Evolutionary conservation across 495 filamentous ascomycete genomes (phyloP).

Genomic region (Neurospora hispaniola): DNA sequence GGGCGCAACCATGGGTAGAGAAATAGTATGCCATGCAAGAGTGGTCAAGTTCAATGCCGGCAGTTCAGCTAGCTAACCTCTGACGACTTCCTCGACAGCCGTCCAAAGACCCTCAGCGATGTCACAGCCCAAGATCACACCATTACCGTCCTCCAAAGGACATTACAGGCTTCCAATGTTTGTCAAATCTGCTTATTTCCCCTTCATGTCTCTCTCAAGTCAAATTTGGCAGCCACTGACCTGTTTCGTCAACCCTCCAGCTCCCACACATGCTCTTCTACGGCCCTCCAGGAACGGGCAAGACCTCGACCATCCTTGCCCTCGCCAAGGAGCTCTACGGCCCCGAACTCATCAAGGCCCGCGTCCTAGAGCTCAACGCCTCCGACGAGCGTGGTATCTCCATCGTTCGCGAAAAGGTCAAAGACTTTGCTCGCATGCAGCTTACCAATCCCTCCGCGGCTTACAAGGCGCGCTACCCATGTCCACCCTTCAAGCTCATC

Average conservation of each 20-base stretch:
- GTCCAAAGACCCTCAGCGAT: constrained; percentile 86
- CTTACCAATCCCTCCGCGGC: constrained; percentile 65
- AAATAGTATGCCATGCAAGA: constrained; percentile 82
- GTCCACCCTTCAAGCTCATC: constrained; percentile 97
- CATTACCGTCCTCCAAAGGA: constrained; percentile 80
- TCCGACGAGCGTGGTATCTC: constrained; percentile 97
- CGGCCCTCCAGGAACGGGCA: constrained; percentile 92
- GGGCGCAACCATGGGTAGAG: constrained; percentile 92
- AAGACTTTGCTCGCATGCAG: constrained; percentile 93
- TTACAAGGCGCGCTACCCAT: constrained; percentile 70
- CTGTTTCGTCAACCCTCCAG: constrained; percentile 28
- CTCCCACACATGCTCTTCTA: constrained; percentile 99
- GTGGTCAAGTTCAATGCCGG: not conserved
- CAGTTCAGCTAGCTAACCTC: not conserved
- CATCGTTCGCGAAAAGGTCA: constrained; percentile 97
- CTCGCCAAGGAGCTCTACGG: constrained; percentile 97
- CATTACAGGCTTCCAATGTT: constrained; percentile 88
- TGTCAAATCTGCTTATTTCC: constrained; percentile 6
- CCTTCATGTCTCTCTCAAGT: not conserved
- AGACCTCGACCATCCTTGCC: constrained; percentile 93
- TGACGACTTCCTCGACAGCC: constrained; percentile 41
- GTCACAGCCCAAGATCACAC: constrained; percentile 98
- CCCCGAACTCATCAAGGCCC: constrained; percentile 83
- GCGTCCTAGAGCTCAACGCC: constrained; percentile 95
- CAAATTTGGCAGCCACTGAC: not conserved